Base-by-base conservation (phyloP, 805 yeast genomes). In the Candida coquimbonensis region DNA sequence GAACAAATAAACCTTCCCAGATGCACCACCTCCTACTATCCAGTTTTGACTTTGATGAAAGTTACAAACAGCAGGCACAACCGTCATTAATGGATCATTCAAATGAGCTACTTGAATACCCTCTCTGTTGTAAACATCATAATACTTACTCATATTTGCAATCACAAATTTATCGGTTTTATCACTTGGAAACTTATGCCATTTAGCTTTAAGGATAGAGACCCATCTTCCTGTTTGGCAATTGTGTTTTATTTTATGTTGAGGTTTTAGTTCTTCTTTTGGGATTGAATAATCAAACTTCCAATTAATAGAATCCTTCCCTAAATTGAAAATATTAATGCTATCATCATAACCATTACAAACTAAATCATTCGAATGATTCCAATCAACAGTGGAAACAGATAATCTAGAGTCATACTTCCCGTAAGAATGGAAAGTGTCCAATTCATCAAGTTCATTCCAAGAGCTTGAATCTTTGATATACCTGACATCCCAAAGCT, bases 171-270 rank as follows among this genome's bases (percentile, higher is more conserved):
- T 89, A 52, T 89, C 85, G 29, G 77, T 70, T 0, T 80, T 78
- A 59, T 88, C 96, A 7, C 54, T 59, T 0, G 96, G 95, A 31
- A 73, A 66, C 2, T 65, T 62, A 49, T 93, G 97, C 95, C 97
- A 91, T 57, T 80, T 75, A 0, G 96, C 81, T 55, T 91, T 88
- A 47, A 91, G 67, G 40, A 91, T 91, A 1, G 96, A 82, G 0
- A 93, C 96, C 99, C 99, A 91, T 52, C 96, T 72, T 0, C 99
- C 99, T 0, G 96, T 85, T 63, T 91, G 96, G 66, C 99, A 93
- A 58, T 93, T 93, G 61, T 93, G 99, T 46, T 77, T 77, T 42
- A 91, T 70, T 9, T 78, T 77, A 26, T 77, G 73, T 27, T 72
- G 59, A 0, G 96, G 95, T n/a, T 56, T 61, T 32, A 88, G 54